Evolutionary conservation across 2,329 filamentous ascomycete genomes (phyloP), one percentile per base, ranked within the genome.

Genomic region (Aspergillus novoparasiticus): DNA sequence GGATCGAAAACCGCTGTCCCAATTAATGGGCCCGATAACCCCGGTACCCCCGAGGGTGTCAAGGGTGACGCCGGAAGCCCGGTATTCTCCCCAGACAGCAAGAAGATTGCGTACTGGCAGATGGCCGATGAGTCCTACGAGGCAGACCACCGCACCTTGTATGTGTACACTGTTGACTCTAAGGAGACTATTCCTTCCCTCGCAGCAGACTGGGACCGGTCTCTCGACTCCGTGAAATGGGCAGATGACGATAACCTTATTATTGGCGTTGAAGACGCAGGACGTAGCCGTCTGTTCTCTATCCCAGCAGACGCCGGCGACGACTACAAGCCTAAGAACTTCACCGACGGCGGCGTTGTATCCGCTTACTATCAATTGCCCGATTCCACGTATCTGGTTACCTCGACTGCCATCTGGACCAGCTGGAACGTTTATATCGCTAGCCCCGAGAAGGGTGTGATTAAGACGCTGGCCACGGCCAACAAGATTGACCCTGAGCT

Each of bases 121-220:
- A 96, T 96, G 93, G 85, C 86, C 66, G 85, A 85, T 61, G 83
- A 87, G 58, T 87, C 90, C 63, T 96, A 97, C 74, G 93, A 97
- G 77, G 87, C 90, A 19, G 93, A 97, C 79, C 90, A 90, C 75
- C 79, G 79, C 51, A 77, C 78, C 3, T 71, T 83, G 53, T 84
- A 83, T 64, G 72, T 82, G 48, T 75, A 79, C 51, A 72, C 73
- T 16, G 62, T 79, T 57, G 71, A 72, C 62, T 72, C 72, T 2
- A 66, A 76, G 57, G 65, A 73, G 61, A 76, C 74, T 57, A 71
- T 86, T 57, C 73, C 71, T 2, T 67, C 72, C 26, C 64, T 82
- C 8, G 78, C 78, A 3, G 74, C 69, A 46, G 65, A 77, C 56
- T 82, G 86, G 86, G 84, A 87, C 64, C 76, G 81, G 14, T 87